Percentiles rank a stretch among this genome's conserved stretches.
phyloP scores from a whole-genome alignment of 2,329 filamentous ascomycete species.

The Aspergillus aculeatinus region DNA sequence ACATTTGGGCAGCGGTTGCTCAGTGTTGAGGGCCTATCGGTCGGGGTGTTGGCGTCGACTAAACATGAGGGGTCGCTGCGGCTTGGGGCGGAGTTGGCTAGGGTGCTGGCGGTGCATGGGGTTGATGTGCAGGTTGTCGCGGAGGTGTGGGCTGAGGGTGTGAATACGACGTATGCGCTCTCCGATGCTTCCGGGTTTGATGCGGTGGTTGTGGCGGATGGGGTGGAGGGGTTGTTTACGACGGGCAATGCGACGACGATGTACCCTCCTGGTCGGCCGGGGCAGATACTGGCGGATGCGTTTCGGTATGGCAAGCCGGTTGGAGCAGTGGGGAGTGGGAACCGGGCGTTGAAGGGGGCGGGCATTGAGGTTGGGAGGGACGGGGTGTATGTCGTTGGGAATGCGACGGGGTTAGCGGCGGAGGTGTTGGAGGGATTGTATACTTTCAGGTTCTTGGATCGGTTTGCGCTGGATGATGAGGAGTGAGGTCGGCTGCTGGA shows the following conservation, averaged over 20 bases:
- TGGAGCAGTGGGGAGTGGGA: constrained; percentile 54
- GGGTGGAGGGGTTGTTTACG: constrained; percentile 54
- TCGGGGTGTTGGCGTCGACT: constrained; percentile 61
- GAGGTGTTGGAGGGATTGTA: constrained; percentile 59
- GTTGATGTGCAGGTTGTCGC: constrained; percentile 61
- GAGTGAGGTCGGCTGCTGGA: not conserved
- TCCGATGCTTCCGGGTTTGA: constrained; percentile 53
- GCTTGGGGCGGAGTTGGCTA: constrained; percentile 60
- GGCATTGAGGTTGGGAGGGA: constrained; percentile 43
- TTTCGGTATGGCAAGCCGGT: constrained; percentile 71
- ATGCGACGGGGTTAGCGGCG: constrained; percentile 43
- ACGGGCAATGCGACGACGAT: constrained; percentile 49
- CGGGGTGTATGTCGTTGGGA: constrained; percentile 35
- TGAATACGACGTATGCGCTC: constrained; percentile 64
- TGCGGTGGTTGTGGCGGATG: constrained; percentile 56
- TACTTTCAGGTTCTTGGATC: constrained; percentile 64
- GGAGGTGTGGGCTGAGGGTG: constrained; percentile 54
- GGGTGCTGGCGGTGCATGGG: constrained; percentile 41
- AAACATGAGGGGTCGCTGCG: constrained; percentile 50
- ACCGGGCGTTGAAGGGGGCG: constrained; percentile 39
- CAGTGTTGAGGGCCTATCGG: constrained; percentile 61
- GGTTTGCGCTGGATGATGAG: constrained; percentile 58
- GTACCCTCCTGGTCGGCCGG: constrained; percentile 62
- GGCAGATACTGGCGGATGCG: constrained; percentile 61
- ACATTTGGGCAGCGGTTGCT: constrained; percentile 60